Evolutionary conservation across 805 yeast species (phyloP), one percentile per base, ranked within the genome.

Genomic region (Monosporozyma aerobia): DNA sequence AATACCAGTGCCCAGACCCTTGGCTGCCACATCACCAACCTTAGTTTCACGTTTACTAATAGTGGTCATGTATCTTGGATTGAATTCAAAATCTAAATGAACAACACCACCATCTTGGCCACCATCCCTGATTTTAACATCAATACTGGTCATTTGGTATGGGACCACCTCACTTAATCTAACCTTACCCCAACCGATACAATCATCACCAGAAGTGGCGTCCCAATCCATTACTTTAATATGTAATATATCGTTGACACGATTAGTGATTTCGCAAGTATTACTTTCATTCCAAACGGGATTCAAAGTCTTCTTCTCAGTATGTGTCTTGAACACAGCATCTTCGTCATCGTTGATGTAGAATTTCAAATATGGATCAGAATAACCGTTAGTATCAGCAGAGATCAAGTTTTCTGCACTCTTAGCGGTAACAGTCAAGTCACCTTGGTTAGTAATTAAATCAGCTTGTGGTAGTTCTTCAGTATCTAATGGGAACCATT

Each of bases 321-420:
- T 83, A 70, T 87, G 84, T 39, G 96, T 79, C 73, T 88, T 89
- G 74, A 73, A 82, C 54, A 86, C 74, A 35, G 71, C 66, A 32
- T 79, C 79, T 51, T 76, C 76, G 14, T 73, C 74, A 43, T 83
- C 83, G 69, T 90, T 82, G 61, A 88, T 64, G 62, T 76, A 82
- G 56, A 89, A 77, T 61, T 82, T 79, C 54, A 82, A 76, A 67
- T 82, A 92, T 52, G 99, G 99, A 70, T 94, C 99, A 3, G 97
- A 88, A 66, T 86, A 85, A 49, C 98, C 98, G 60, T 84, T 85
- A 32, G 87, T 74, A 70, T 94, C 99, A n/a, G 90, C 95, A 13
- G 96, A 77, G 41, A 85, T 80, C 54, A 94, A 75, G 50, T 79
- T 79, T 14, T 76, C 76, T 2, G 94, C 98, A 48, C 75, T 73